Evolutionary conservation across 2,329 filamentous ascomycete species (phyloP).

Genomic region (Nigrospora oryzae): DNA sequence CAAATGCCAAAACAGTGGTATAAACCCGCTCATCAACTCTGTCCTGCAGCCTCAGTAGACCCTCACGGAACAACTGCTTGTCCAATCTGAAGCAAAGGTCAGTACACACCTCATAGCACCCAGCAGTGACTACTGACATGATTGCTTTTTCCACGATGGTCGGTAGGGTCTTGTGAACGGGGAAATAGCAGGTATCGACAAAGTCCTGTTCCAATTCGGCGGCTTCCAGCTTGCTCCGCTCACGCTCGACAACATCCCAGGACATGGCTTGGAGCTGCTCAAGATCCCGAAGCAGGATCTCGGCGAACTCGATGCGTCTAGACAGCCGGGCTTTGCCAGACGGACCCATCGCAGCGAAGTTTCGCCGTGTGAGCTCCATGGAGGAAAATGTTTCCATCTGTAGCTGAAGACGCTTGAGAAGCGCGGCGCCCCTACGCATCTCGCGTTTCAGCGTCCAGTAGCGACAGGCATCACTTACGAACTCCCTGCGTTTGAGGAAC

Average conservation of each 20-base stretch:
- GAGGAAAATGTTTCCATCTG: constrained; percentile 96
- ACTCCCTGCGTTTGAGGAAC: constrained; percentile 79
- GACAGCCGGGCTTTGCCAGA: constrained; percentile 69
- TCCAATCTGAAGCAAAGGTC: constrained; percentile 44
- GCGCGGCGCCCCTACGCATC: constrained; percentile 78
- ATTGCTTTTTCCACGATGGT: constrained; percentile 75
- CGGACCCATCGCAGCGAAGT: constrained; percentile 92
- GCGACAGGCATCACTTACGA: constrained; percentile 83
- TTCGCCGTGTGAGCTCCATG: constrained; percentile 91
- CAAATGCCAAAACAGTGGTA: constrained; percentile 48
- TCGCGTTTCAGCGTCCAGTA: constrained; percentile 98
- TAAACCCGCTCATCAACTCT: constrained; percentile 49
- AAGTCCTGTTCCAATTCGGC: constrained; percentile 69
- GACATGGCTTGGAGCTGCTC: constrained; percentile 65
- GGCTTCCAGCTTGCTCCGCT: constrained; percentile 68
- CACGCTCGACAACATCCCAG: constrained; percentile 64
- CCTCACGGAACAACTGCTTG: constrained; percentile 49
- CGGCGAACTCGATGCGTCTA: constrained; percentile 81
- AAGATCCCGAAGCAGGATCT: constrained; percentile 67
- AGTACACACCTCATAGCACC: constrained; percentile 24
- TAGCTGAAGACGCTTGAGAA: constrained; percentile 86
- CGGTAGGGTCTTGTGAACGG: constrained; percentile 66
- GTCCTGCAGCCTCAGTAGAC: constrained; percentile 38
- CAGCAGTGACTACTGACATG: constrained; percentile 51
- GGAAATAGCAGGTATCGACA: constrained; percentile 87